Conservation (phyloP, 768 basidiomycete genomes). For the Sarcomyxa edulis region DNA sequence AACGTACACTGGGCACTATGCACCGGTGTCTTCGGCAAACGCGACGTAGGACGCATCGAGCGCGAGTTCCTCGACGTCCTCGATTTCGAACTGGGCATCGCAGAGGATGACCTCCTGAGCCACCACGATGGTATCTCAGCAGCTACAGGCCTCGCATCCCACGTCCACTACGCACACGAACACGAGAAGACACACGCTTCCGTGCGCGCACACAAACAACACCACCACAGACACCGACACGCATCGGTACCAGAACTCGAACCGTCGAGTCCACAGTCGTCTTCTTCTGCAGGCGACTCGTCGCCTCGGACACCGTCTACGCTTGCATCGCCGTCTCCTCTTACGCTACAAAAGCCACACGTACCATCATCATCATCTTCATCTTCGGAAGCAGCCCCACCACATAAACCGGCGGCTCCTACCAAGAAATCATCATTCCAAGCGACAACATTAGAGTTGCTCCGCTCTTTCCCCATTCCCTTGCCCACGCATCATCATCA, state of each 20-base stretch:
- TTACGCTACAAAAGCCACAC: slow-evolving; percentile 2
- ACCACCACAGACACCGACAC: slow-evolving; percentile 8
- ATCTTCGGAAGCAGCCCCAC: slow-evolving; percentile 11
- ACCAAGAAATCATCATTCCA: slow-evolving; percentile 26
- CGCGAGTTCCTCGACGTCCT: slow-evolving; percentile 79
- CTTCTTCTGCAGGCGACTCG: slow-evolving; percentile 28
- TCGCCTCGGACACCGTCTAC: slow-evolving; percentile 25
- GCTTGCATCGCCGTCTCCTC: slow-evolving; percentile 1
- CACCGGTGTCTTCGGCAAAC: slow-evolving; percentile 76
- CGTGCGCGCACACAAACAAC: slow-evolving; percentile 10
- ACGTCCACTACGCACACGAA: slow-evolving; percentile 17
- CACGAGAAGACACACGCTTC: slow-evolving; percentile 3
- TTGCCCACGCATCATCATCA: no score
- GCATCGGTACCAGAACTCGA: slow-evolving; percentile 36
- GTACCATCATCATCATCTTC: slow-evolving; percentile 14
- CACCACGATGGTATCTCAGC: slow-evolving; percentile 38
- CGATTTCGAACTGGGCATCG: slow-evolving; percentile 65
- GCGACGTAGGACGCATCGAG: slow-evolving; percentile 77
- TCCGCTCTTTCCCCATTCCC: slow-evolving; percentile 46
- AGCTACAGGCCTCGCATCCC: slow-evolving; percentile 14
- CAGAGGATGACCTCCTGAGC: slow-evolving; percentile 57
- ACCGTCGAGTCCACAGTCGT: slow-evolving; percentile 32
- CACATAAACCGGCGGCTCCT: slow-evolving; percentile 13
- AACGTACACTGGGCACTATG: slow-evolving; percentile 90
- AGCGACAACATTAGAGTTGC: slow-evolving; percentile 35